These are phyloP conservation scores for Colletotrichum karsti DNA, from an alignment of 2,329 filamentous ascomycete species.

Conservation along the genomic window DNA sequence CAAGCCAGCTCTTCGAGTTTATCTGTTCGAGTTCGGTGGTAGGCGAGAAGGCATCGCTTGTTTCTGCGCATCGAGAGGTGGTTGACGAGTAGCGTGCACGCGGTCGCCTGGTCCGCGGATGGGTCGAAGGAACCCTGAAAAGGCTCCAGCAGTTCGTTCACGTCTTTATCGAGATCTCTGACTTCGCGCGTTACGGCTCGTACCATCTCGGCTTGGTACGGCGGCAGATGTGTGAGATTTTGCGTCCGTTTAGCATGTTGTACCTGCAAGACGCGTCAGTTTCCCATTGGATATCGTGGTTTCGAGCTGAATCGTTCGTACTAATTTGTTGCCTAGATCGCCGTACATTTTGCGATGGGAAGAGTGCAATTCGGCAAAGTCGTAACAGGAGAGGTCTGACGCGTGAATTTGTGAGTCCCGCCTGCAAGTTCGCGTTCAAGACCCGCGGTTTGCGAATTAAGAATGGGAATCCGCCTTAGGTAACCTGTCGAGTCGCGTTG, in stretches of 20 bases:
- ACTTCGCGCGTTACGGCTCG: slow-evolving; percentile 90
- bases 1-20: slow-evolving; percentile 95
- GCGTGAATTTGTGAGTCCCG: not conserved
- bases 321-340: slow-evolving; percentile 86
- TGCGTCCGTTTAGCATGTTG: slow-evolving; percentile 96
- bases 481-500: not conserved
- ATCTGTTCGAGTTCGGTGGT: slow-evolving; percentile 89
- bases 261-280: slow-evolving; percentile 64
- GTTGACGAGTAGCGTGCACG: slow-evolving; percentile 89
- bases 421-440: not conserved
- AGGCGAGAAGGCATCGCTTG: slow-evolving; percentile 93
- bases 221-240: slow-evolving; percentile 83
- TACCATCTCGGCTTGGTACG: slow-evolving; percentile 92
- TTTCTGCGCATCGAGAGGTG: slow-evolving; percentile 96
- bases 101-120: slow-evolving; percentile 80
- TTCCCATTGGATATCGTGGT: not conserved
- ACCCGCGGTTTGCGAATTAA: not conserved
- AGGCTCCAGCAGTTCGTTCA: slow-evolving; percentile 79
- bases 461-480: not conserved
- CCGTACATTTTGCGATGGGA: slow-evolving; percentile 75
- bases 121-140: slow-evolving; percentile 90
- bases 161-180: slow-evolving; percentile 89
- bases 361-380: not conserved
- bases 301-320: slow-evolving; percentile 45
- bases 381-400: not conserved